Conservation (phyloP, 2,329 filamentous ascomycete genomes). For the Bipolaris bicolor region DNA sequence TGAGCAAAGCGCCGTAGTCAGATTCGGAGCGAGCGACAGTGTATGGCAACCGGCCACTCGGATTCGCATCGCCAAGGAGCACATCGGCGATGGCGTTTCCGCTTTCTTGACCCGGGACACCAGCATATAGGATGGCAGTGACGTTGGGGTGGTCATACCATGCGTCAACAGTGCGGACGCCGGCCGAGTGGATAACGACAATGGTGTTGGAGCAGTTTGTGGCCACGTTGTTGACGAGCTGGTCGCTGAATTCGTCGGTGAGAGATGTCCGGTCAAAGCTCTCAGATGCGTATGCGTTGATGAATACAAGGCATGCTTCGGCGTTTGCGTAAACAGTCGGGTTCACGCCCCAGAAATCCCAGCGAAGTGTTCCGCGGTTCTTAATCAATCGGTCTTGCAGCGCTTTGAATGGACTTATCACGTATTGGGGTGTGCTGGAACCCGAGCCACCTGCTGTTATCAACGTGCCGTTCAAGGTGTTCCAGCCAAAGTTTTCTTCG, state of each 20-base stretch:
- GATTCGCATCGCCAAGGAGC: conserved; percentile 78
- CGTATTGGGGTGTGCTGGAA: conserved; percentile 48
- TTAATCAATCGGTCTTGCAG: conserved; percentile 41
- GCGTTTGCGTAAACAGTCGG: conserved; percentile 40
- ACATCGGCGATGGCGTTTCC: conserved; percentile 78
- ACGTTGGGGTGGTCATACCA: conserved; percentile 4
- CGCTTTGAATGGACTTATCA: conserved; percentile 52
- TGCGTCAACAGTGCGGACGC: conserved; percentile 70
- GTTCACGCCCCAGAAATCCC: conserved; percentile 44
- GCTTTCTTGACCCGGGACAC: conserved; percentile 79
- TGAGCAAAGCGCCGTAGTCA: conserved; percentile 70
- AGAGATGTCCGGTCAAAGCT: conserved; percentile 34
- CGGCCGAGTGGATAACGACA: conserved; percentile 53
- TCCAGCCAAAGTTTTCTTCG: conserved; percentile 48
- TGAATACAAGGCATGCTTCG: conserved; percentile 61
- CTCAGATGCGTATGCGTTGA: conserved; percentile 59
- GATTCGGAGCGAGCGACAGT: conserved; percentile 73
- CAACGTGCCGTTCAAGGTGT: conserved; percentile 51
- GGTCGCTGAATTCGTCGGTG: conserved; percentile 29
- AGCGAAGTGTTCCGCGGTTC: conserved; percentile 42
- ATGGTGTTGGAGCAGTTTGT: conserved; percentile 58
- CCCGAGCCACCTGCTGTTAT: conserved; percentile 49
- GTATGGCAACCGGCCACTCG: conserved; percentile 75
- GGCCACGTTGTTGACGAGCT: conserved; percentile 54
- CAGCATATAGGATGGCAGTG: conserved; percentile 55